These are phyloP conservation scores for Carex sylvatica DNA, from an alignment of 202 grass and related monocot species.

Conservation along the genomic window DNA sequence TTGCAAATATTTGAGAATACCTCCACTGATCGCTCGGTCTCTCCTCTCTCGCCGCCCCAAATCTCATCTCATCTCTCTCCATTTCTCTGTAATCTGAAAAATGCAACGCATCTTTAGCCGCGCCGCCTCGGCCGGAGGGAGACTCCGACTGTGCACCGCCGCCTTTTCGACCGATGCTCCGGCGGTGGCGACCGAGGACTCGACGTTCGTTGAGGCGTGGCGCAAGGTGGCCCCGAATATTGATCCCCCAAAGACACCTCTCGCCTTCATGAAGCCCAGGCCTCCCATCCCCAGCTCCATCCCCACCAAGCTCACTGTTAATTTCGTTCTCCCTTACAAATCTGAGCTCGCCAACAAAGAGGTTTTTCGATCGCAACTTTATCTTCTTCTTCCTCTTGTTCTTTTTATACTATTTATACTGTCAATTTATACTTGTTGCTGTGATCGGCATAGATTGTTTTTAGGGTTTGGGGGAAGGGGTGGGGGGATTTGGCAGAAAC, in stretches of 20 bases:
- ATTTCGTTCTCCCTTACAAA: conserved; percentile 86
- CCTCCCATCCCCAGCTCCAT: conserved; percentile 55
- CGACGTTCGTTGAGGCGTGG: conserved; percentile 61
- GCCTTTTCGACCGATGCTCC: conserved; percentile 48
- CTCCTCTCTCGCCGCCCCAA: conserved; percentile 24
- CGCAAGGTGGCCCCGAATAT: conserved; percentile 61
- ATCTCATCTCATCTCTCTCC: not conserved
- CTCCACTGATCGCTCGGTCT: not conserved
- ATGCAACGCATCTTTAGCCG: conserved; percentile 46
- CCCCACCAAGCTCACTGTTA: conserved; percentile 79
- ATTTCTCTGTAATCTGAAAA: not conserved
- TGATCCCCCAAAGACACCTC: conserved; percentile 54
- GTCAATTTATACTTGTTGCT: not conserved
- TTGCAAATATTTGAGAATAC: not conserved
- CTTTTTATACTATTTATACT: not conserved
- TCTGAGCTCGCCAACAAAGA: conserved; percentile 89
- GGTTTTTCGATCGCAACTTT: conserved; percentile 28
- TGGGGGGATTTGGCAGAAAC: not conserved
- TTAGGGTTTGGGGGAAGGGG: not conserved
- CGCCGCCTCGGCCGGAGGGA: conserved; percentile 19
- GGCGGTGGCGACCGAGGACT: conserved; percentile 43
- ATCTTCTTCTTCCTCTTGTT: not conserved
- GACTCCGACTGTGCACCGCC: conserved; percentile 23
- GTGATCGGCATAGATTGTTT: not conserved
- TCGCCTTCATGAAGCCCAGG: conserved; percentile 58